Conservation (phyloP, 441 rosid genomes). For the Omphalea diandra region DNA sequence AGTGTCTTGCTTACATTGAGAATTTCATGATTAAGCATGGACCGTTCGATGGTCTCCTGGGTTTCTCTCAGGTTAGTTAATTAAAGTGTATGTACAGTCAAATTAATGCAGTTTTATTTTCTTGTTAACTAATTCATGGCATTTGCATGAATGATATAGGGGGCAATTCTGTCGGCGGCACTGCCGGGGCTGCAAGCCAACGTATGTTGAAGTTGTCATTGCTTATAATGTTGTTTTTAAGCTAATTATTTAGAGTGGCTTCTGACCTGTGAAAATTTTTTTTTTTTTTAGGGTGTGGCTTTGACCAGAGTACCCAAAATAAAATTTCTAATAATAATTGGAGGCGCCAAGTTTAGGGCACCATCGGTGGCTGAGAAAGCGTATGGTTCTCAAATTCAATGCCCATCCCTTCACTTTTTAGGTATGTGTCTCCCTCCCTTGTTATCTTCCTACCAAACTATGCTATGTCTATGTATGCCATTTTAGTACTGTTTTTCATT, state of each 20-base stretch:
- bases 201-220: slow-evolving; percentile 36
- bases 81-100: no score
- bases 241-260: not conserved
- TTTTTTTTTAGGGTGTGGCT: slow-evolving; percentile 57
- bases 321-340: slow-evolving; percentile 61
- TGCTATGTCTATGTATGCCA: no score
- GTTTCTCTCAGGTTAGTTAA: slow-evolving; percentile 72
- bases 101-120: no score
- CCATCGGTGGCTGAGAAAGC: slow-evolving; percentile 54
- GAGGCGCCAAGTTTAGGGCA: slow-evolving; percentile 66
- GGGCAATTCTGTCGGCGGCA: slow-evolving; percentile 68
- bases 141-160: slow-evolving; percentile 35
- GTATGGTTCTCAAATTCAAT: slow-evolving; percentile 50
- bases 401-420: slow-evolving; percentile 70
- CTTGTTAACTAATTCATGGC: not conserved
- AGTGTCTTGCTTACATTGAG: slow-evolving; percentile 64
- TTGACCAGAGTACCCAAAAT: slow-evolving; percentile 68
- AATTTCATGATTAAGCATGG: slow-evolving; percentile 71
- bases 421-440: slow-evolving; percentile 51
- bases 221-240: not conserved
- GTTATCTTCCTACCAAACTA: not conserved
- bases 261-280: no score
- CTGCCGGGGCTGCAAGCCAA: slow-evolving; percentile 72
- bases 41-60: slow-evolving; percentile 89
- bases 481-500: no score